Conservation (phyloP, 176 grass and related monocot genomes). For the Musa acuminata region DNA sequence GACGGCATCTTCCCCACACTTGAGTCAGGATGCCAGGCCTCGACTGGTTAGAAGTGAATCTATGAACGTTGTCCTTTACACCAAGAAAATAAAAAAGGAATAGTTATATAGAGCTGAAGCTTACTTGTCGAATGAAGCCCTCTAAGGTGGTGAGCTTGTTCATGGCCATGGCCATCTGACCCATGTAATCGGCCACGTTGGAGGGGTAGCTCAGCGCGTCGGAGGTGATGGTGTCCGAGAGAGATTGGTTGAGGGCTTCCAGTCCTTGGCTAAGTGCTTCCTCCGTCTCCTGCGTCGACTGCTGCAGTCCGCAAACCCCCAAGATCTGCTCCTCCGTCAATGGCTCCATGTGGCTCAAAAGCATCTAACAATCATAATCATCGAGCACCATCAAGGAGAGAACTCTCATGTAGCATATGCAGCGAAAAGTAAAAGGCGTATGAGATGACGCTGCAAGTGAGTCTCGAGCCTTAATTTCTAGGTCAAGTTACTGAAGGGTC, state of each 20-base stretch:
- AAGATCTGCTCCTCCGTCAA: slow-evolving; percentile 39
- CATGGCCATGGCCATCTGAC: slow-evolving; percentile 39
- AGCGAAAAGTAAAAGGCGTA: no score
- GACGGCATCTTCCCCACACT: no score
- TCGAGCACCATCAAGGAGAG: no score
- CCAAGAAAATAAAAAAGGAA: not conserved
- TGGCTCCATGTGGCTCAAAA: slow-evolving; percentile 40
- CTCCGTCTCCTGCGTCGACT: slow-evolving; percentile 36
- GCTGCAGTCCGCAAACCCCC: slow-evolving; percentile 30
- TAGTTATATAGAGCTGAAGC: not conserved
- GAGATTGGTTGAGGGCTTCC: slow-evolving; percentile 33
- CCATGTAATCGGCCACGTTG: slow-evolving; percentile 28
- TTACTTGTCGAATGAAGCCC: slow-evolving; percentile 35
- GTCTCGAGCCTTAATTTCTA: no score
- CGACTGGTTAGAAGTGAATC: no score
- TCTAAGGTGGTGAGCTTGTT: slow-evolving; percentile 36
- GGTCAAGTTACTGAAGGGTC: no score
- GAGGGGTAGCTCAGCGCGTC: slow-evolving; percentile 24
- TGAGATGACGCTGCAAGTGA: no score
- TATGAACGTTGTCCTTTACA: not conserved
- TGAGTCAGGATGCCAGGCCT: no score
- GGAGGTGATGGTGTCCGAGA: slow-evolving; percentile 37
- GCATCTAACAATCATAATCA: slow-evolving; percentile 18
- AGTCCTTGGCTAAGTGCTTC: slow-evolving; percentile 33
- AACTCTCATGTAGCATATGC: no score